phyloP scores from a whole-genome alignment of 2,329 filamentous ascomycete genomes.

The Eurotiales sp. region DNA sequence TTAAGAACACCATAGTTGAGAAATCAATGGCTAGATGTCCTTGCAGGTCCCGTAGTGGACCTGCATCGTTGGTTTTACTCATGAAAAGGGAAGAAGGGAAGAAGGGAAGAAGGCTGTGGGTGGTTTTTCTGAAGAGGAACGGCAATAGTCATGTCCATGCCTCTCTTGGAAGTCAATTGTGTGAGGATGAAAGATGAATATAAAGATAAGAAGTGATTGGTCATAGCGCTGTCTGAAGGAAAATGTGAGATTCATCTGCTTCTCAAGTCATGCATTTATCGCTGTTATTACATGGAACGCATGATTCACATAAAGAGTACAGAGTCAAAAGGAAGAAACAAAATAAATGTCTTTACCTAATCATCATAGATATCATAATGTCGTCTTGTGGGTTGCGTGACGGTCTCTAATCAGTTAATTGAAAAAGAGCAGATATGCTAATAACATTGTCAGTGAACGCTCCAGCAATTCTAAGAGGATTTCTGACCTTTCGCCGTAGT shows the following conservation, averaged over 20 bases:
- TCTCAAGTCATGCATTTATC: constrained; percentile 1
- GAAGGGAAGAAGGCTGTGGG: constrained; percentile 10
- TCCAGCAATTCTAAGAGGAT: constrained; percentile 31
- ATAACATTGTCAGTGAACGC: constrained; percentile 15
- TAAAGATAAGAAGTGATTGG: too few species aligned
- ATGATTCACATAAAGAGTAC: not conserved
- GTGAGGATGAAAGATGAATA: not conserved
- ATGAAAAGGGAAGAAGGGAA: constrained; percentile 13
- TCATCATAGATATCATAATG: constrained; percentile 11
- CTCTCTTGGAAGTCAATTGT: not conserved
- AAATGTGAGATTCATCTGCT: not conserved
- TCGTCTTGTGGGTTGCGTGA: constrained; percentile 1
- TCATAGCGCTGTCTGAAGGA: not conserved
- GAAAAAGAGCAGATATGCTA: constrained; percentile 59
- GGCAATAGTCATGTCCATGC: not conserved
- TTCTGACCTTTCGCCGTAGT: constrained; percentile 78
- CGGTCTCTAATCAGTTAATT: constrained; percentile 50
- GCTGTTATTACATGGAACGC: not conserved
- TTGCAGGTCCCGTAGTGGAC: constrained; percentile 64
- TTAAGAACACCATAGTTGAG: constrained; percentile 67
- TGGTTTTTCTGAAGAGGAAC: not conserved
- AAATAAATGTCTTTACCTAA: not conserved
- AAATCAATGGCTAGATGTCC: constrained; percentile 54
- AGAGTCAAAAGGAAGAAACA: not conserved
- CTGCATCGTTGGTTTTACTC: constrained; percentile 64